Base-by-base conservation (phyloP, 352 stramenopile genomes). In the Phytophthora crassamura region DNA sequence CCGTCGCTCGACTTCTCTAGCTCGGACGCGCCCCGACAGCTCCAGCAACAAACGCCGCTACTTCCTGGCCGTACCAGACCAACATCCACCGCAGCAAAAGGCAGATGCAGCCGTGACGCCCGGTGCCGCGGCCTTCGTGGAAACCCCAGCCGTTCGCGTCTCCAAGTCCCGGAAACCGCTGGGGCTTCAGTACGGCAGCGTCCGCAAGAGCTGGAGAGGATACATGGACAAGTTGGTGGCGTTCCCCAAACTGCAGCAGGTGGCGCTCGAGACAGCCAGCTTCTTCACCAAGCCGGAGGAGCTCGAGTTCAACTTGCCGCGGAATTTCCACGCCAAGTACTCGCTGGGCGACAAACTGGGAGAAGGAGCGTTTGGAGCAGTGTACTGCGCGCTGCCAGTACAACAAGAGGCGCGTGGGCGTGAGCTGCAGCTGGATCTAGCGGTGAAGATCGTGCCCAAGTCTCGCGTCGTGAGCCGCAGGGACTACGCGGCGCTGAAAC, bases 391-490 rank as follows among this genome's bases (percentile, higher is more conserved):
- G 7, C 34, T 87, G 12, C 76, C 76, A 1, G 39, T 57, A 30
- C 41, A 57, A 15, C 36, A 63, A 4, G 53, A 66, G 16, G 41
- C 42, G 9, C 28, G 45, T 49, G 30, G 74, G 9, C 25, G 60
- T 42, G 61, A 62, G 10, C 25, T 73, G 5, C 20, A 77, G 34
- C 42, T 94, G 14, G 85, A 92, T 52, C 53, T 94, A 28, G 84
- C 82, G 0, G 85, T 92, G 33, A 94, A 94, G 59, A 74, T 91
- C n/a, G 81, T 94, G 35, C 74, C 81, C 9, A 94, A 94, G 71
- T 61, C 67, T 28, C 79, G 80, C 20, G 67, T 94, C n/a, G 64
- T 85, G 42, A 84, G 75, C 47, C 72, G 77, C 15, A 65, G 74
- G 14, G 82, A 91, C 75, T 94, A 89, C 52, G 55, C 71, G 2